Percentiles rank a stretch among this genome's conserved stretches.
Evolutionary conservation across 2,329 filamentous ascomycete genomes (phyloP).

Genomic region (Sclerotinia sclerotiorum): DNA sequence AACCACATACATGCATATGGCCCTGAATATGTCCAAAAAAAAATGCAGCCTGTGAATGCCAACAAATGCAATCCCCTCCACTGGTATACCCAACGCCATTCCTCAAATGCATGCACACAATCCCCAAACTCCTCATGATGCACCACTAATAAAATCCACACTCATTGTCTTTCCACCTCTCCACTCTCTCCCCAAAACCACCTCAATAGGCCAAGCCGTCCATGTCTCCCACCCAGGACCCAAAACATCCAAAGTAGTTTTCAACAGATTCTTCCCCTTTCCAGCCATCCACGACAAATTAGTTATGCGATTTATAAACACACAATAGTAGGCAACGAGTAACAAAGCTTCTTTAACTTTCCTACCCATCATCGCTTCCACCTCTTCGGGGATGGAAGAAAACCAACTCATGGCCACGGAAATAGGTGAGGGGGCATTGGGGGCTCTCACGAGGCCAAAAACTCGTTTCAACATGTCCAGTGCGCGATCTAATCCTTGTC

Average conservation of each 20-base stretch:
- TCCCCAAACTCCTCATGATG: conserved; percentile 11
- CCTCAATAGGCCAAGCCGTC: conserved; percentile 34
- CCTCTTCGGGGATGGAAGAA: conserved; percentile 39
- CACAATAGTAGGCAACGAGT: conserved; percentile 43
- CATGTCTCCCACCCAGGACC: conserved; percentile 32
- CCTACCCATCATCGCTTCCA: conserved; percentile 40
- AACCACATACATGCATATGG: neutral
- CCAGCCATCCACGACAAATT: conserved; percentile 47
- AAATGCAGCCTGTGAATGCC: conserved; percentile 10
- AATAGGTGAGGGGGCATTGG: conserved; percentile 31
- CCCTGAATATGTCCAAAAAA: neutral
- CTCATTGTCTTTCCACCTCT: conserved; percentile 18
- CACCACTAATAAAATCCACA: conserved; percentile 19
- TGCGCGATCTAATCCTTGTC: conserved; percentile 24
- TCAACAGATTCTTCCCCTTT: conserved; percentile 44
- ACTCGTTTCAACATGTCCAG: conserved; percentile 26
- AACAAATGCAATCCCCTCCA: neutral
- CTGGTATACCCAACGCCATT: conserved; percentile 16
- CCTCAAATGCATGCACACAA: conserved; percentile 11
- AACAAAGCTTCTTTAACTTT: conserved; percentile 43
- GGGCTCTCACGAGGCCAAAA: conserved; percentile 31
- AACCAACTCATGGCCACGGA: conserved; percentile 43
- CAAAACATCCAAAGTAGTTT: conserved; percentile 39
- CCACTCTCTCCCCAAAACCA: conserved; percentile 23
- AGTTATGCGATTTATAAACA: conserved; percentile 42